A percentile compares a stretch with the other conserved stretches of the same genome.
phyloP scores from a whole-genome alignment of 768 basidiomycete genomes.

The Boletus pseudopeckii region DNA sequence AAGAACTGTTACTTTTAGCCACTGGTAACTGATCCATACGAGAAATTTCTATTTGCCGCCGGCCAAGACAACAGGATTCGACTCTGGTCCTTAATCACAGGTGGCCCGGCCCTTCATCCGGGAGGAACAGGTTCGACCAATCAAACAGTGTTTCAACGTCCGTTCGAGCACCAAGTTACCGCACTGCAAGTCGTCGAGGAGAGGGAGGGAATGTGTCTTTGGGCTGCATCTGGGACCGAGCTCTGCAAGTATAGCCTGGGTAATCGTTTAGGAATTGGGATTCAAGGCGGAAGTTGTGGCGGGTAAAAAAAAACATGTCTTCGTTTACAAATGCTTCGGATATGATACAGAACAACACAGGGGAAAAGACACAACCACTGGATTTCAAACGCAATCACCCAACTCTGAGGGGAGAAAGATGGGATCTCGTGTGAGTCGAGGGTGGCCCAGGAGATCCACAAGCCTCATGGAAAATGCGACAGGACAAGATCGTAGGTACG shows the following conservation, averaged over 20 bases:
- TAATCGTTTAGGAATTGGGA: slow-evolving; percentile 23
- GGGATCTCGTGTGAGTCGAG: neutral
- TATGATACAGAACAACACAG: slow-evolving; percentile 10
- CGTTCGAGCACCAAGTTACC: slow-evolving; percentile 38
- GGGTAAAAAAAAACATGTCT: neutral
- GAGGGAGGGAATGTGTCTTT: slow-evolving; percentile 42
- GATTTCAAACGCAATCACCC: neutral
- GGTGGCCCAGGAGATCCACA: slow-evolving; percentile 10
- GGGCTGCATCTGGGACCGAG: slow-evolving; percentile 46
- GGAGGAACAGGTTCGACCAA: neutral
- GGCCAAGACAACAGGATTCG: slow-evolving; percentile 64
- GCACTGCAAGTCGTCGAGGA: slow-evolving; percentile 51
- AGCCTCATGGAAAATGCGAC: slow-evolving; percentile 21
- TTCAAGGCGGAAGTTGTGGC: neutral
- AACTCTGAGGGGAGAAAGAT: neutral
- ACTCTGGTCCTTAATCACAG: slow-evolving; percentile 64
- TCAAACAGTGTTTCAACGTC: slow-evolving; percentile 32
- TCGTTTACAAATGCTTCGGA: neutral
- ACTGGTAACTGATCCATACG: slow-evolving; percentile 51
- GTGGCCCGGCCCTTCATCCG: slow-evolving; percentile 31
- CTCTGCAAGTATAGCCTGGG: slow-evolving; percentile 51
- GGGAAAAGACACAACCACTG: neutral
- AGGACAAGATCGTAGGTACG: slow-evolving; percentile 11
- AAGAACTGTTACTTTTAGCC: slow-evolving; percentile 43
- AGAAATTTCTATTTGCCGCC: slow-evolving; percentile 63